Conservation (phyloP, 2,329 filamentous ascomycete species). For the Endoconidiophora laricicola region DNA sequence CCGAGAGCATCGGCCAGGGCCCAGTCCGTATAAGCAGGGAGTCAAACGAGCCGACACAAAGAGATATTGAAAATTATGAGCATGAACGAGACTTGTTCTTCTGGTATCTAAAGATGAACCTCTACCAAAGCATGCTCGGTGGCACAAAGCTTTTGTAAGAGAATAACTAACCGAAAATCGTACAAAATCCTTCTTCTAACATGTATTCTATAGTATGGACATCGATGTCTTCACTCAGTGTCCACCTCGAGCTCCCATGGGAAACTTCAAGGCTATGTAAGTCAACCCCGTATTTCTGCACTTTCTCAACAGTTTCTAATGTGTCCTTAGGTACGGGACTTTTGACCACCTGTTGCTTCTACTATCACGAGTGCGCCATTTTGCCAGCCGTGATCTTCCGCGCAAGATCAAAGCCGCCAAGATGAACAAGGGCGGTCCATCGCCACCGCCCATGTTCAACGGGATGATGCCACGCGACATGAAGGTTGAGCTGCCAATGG, state of each 20-base stretch:
- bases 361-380: constrained; percentile 63
- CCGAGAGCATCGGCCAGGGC: constrained; percentile 23
- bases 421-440: constrained; percentile 19
- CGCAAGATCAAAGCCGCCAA: constrained; percentile 53
- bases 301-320: not conserved
- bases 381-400: constrained; percentile 57
- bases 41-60: constrained; percentile 28
- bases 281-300: constrained; percentile 16
- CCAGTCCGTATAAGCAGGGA: constrained; percentile 22
- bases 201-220: constrained; percentile 42
- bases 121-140: constrained; percentile 77
- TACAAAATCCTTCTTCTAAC: too few species aligned
- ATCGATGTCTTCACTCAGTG: constrained; percentile 74
- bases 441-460: constrained; percentile 31
- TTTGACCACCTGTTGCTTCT: constrained; percentile 77
- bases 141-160: constrained; percentile 73
- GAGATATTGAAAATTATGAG: constrained; percentile 65
- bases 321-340: constrained; percentile 52
- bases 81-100: constrained; percentile 76
- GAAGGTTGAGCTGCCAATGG: constrained; percentile 33
- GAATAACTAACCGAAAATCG: not conserved
- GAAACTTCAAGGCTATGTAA: constrained; percentile 55
- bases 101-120: constrained; percentile 93
- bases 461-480: constrained; percentile 39
- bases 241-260: constrained; percentile 66